Evolutionary conservation across 805 yeast species (phyloP).

Genomic region (Zygosaccharomyces bailii): DNA sequence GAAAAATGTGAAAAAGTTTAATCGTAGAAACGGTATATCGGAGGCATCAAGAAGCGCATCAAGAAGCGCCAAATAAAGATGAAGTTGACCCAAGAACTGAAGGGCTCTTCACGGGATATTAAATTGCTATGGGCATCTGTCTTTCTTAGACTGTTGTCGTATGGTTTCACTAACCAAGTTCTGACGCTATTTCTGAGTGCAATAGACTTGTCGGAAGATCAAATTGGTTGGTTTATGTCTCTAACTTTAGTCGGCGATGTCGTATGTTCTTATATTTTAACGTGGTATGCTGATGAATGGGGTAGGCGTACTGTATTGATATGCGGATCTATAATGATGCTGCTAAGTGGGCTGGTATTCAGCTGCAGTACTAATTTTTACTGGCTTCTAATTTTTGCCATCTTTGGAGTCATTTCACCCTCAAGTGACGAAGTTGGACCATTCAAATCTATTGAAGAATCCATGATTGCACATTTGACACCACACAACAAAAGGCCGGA

Average conservation of each 20-base stretch:
- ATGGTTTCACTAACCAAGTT: slow-evolving; percentile 77
- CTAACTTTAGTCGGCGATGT: slow-evolving; percentile 79
- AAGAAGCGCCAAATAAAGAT: too few relatives aligned
- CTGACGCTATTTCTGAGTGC: slow-evolving; percentile 62
- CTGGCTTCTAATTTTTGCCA: slow-evolving; percentile 64
- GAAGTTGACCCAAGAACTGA: slow-evolving; percentile 28
- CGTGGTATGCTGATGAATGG: slow-evolving; percentile 71
- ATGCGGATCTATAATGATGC: slow-evolving; percentile 65
- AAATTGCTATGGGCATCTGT: slow-evolving; percentile 65
- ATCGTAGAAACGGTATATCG: not conserved
- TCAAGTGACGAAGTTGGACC: slow-evolving; percentile 92
- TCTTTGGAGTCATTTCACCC: slow-evolving; percentile 82
- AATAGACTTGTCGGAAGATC: slow-evolving; percentile 50
- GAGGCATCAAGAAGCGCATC: too few relatives aligned
- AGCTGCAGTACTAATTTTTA: slow-evolving; percentile 51
- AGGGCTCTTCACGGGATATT: slow-evolving; percentile 49
- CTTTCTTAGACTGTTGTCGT: slow-evolving; percentile 66
- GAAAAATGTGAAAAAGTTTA: slow-evolving; percentile 4
- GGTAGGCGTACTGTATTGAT: slow-evolving; percentile 67
- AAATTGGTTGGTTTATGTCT: slow-evolving; percentile 79
- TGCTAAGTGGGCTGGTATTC: slow-evolving; percentile 61
- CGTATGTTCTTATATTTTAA: slow-evolving; percentile 59
- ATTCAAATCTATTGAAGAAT: slow-evolving; percentile 80
- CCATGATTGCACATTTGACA: slow-evolving; percentile 75
- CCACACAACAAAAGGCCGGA: slow-evolving; percentile 62